These are phyloP conservation scores for Brassica balearica DNA, from an alignment of 441 rosid genomes.

Conservation along the genomic window DNA sequence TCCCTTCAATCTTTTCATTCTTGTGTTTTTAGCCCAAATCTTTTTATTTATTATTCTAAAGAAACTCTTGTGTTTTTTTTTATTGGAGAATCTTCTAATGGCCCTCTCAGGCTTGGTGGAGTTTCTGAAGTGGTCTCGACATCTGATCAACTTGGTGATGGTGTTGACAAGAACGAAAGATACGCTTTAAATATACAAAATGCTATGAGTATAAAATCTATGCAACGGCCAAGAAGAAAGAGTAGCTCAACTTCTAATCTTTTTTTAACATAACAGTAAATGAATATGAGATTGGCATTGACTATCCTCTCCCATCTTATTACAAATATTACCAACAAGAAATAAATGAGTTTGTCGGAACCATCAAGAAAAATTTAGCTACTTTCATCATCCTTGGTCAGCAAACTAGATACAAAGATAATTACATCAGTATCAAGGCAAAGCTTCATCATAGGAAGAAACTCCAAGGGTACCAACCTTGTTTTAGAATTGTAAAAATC, in stretches of 20 bases:
- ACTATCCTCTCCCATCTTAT: constrained; percentile 85
- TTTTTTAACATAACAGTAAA: constrained; percentile 35
- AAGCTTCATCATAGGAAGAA: too few relatives aligned
- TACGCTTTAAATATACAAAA: constrained; percentile 66
- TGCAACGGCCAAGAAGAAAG: constrained; percentile 53
- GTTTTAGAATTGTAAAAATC: too few relatives aligned
- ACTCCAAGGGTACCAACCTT: too few relatives aligned
- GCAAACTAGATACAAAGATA: too few relatives aligned
- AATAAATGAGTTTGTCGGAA: constrained; percentile 57
- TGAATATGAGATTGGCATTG: constrained; percentile 82
- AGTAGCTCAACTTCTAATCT: constrained; percentile 52
- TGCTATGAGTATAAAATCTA: constrained; percentile 58
- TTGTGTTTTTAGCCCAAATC: not conserved
- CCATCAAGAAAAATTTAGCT: too few relatives aligned
- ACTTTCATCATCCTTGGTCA: too few relatives aligned
- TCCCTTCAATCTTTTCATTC: not conserved
- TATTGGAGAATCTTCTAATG: constrained; percentile 33
- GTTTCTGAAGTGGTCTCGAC: constrained; percentile 42
- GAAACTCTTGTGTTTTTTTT: not conserved
- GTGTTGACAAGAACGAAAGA: constrained; percentile 56
- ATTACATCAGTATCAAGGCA: too few relatives aligned
- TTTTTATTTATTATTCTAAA: not conserved
- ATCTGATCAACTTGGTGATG: constrained; percentile 34
- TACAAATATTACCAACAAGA: constrained; percentile 67
- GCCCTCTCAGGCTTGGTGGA: constrained; percentile 48